Base-by-base conservation (phyloP, 176 grass and related monocot species). In the Rhynchospora breviuscula region DNA sequence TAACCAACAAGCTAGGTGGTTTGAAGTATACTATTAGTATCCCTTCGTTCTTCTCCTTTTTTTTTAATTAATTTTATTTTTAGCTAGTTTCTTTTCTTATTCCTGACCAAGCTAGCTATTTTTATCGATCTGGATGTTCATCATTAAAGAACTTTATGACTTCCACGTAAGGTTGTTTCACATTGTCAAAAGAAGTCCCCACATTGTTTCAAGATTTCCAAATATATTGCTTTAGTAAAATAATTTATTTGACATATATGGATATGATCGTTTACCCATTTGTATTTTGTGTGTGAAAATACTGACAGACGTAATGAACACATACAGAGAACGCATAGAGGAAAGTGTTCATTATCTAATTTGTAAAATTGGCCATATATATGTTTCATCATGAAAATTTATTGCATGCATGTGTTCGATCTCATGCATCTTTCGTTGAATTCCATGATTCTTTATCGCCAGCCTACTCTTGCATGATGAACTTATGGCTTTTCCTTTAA, bases 1-100 rank as follows among this genome's bases (percentile, higher is more conserved):
- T 82, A 49, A 51, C 79, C 60, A 64, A 65, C n/a, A 81, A 81
- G 59, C 12, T 60, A 31, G 31, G 58, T 81, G 53, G 79, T 81
- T 81, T 33, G 54, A 79, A 54, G 25, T 64, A 61, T 25, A 45
- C 79, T 44, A 80, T 63, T 80, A 80, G 54, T 44, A 43, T 7
- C 26, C 9, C 58, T 19, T 19, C 9, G 2, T 56, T 63, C 6
- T 47, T 60, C 17, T 79, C 15, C 10, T 60, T 59, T 19, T 25
- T 79, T 23, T 4, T 7, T 54, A 1, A 26, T 53, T 78, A 40
- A 40, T 78, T n/a, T 57, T 79, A 7, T 11, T 56, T 29, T 1
- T 79, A 18, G 17, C n/a, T 80, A n/a, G 31, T 62, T 45, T 17
- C 46, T 71, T n/a, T 71, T 11, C 49, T 52, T 52, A 8, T 52